Evolutionary conservation across 1,284 basidiomycete species (phyloP), one percentile per base, ranked within the genome.

Genomic region (Naganishia cerealis): DNA sequence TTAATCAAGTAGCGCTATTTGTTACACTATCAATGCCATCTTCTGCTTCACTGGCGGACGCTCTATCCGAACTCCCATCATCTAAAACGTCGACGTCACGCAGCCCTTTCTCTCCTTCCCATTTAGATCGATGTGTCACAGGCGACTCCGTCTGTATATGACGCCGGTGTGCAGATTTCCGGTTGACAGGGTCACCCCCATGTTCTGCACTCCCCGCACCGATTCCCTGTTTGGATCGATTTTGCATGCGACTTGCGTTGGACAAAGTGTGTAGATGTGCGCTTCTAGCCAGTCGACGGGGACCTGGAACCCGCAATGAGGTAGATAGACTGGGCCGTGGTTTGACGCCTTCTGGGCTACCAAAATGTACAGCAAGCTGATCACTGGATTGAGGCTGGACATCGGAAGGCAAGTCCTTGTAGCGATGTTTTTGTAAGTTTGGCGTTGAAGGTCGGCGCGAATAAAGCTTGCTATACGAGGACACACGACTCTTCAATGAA

Each of bases 191-290:
- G 16, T 18, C 43, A 46, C 6, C 16, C 43, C 15, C 15, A 18
- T 16, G 16, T 16, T 50, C 46, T 50, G n/a, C 21, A 7, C 24
- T 24, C 24, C 24, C 46, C 46, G 8, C 13, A 42, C 46, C 46
- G 4, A 50, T 21, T 50, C 46, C 40, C 9, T 59, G 57, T 36
- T n/a, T 59, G 7, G 24, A 10, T 24, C 16, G 38, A 10, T 63
- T 38, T 10, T 54, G 38, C 8, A 53, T 26, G 0, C 50, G 61
- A 21, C 38, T 29, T 18, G 61, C 50, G 39, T 63, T 54, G 24
- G 61, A 63, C 4, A 63, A 21, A 2, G 67, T 68, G 21, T 68
- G 67, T 7, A 68, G 50, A 53, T 68, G 67, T 36, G 67, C 61
- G 36, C 54, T 68, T 5, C 67, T 53, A 21, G 54, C 67, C 12